phyloP scores from a whole-genome alignment of 176 grass and related monocot species.

The Carex kokanica region DNA sequence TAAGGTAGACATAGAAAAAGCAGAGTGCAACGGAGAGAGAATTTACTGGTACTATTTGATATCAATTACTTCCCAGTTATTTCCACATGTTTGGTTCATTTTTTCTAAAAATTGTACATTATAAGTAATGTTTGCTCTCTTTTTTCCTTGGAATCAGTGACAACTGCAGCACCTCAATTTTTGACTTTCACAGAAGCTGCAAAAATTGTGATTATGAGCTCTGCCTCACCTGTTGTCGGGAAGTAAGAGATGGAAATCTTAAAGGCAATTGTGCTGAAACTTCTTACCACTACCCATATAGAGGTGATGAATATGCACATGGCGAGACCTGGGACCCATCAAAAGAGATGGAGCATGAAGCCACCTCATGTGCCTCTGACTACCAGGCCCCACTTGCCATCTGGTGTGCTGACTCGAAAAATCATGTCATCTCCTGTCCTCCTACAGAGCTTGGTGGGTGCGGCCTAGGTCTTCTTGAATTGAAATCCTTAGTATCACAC shows the following conservation, averaged over 20 bases:
- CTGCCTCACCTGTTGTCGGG: constrained; percentile 62
- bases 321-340: neutral
- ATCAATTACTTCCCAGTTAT: neutral
- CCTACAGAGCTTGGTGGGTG: constrained; percentile 67
- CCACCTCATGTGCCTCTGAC: neutral
- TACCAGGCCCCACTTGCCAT: neutral
- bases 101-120: neutral
- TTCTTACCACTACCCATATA: constrained; percentile 19
- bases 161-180: constrained; percentile 67
- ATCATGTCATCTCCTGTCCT: constrained; percentile 63
- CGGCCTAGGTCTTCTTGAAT: constrained; percentile 29
- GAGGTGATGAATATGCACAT: constrained; percentile 39
- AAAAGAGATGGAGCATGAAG: neutral
- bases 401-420: constrained; percentile 52
- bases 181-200: constrained; percentile 90
- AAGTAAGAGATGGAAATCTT: constrained; percentile 56
- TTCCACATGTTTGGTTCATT: neutral
- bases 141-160: constrained; percentile 30
- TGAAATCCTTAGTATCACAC: constrained; percentile 47
- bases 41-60: constrained; percentile 22
- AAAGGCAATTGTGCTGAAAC: constrained; percentile 44
- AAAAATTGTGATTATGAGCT: constrained; percentile 52
- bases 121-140: neutral
- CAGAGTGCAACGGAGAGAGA: constrained; percentile 26
- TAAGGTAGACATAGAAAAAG: constrained; percentile 15